Base-by-base conservation (phyloP, 2,329 filamentous ascomycete genomes). In the Colletotrichum melonis region DNA sequence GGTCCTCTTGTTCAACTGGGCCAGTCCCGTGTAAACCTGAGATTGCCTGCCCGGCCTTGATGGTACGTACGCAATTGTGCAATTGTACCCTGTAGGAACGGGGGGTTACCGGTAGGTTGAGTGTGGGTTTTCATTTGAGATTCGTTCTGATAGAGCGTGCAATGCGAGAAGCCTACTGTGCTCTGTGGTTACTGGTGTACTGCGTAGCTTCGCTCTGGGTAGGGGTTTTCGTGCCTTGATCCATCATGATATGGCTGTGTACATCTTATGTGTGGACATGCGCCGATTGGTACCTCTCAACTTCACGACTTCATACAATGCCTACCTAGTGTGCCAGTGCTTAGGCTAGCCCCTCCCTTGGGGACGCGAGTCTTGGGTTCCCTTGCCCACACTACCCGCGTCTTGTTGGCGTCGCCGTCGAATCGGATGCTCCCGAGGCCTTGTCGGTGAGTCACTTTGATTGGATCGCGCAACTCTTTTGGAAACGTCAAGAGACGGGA, bases 391-490 rank as follows among this genome's bases (percentile, higher is more conserved):
- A 46, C 32, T 28, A 4, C 72, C 32, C 32, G 60, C 63, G 19
- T 35, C 26, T n/a, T 28, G 38, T 56, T 64, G 63, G 64, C 59
- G 46, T 62, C 49, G 42, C 60, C 24, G 38, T 65, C 71, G 57
- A 71, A 74, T 75, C 65, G 67, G 62, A 71, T 67, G 56, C 32
- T 63, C 28, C 67, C 71, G 35, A 57, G 49, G 1, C 54, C 5
- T 55, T 35, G 28, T 11, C 6, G 19, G n/a, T 46, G 24, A 24
- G 35, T 16, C 26, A 32, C 16, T 67, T 26, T 60, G 63, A 42
- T 46, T 22, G 30, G 42, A 49, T 49, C 60, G 69, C 69, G 65
- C 38, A 57, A 52, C 19, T n/a, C 35, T 55, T 30, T 22, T 6
- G 63, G 63, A 24, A 52, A 49, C 28, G 12, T 52, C 42, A 63